phyloP scores from a whole-genome alignment of 306 rosid species.

The Canavalia gladiata region DNA sequence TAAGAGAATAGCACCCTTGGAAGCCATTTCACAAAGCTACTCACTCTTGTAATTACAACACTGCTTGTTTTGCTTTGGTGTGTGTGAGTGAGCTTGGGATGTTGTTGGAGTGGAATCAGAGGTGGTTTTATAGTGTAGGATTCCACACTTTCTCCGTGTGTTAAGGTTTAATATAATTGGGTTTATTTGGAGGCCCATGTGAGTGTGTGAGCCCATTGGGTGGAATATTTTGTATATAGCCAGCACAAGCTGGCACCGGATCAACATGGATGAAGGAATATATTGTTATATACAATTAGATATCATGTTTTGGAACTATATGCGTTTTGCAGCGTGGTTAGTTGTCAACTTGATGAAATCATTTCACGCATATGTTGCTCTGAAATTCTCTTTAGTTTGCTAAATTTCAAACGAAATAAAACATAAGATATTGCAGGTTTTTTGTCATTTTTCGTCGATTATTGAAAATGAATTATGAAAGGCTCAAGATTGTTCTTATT shows the following conservation, averaged over 20 bases:
- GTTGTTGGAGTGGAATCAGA: not conserved
- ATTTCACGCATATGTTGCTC: no score
- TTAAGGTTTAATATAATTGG: conserved; percentile 26
- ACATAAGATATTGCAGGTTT: not conserved
- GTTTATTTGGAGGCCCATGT: conserved; percentile 45
- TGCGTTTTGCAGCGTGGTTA: no score
- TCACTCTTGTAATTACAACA: not conserved
- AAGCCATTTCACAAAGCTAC: conserved; percentile 63
- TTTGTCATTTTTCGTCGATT: not conserved
- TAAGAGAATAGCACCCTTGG: conserved; percentile 67
- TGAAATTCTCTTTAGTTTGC: no score
- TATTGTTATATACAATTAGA: no score
- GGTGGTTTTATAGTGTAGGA: conserved; percentile 61
- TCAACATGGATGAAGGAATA: conserved; percentile 40
- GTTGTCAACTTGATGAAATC: no score
- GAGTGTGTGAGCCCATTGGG: conserved; percentile 49
- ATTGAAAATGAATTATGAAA: not conserved
- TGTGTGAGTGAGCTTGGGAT: not conserved
- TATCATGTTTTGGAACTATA: no score
- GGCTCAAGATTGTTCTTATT: not conserved
- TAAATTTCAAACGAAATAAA: not conserved
- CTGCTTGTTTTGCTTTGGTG: no score
- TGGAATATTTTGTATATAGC: conserved; percentile 10
- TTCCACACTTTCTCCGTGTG: not conserved
- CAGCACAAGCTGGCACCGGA: conserved; percentile 49